Conservation (phyloP, 129 eudicot species). For the Mikania micrantha region DNA sequence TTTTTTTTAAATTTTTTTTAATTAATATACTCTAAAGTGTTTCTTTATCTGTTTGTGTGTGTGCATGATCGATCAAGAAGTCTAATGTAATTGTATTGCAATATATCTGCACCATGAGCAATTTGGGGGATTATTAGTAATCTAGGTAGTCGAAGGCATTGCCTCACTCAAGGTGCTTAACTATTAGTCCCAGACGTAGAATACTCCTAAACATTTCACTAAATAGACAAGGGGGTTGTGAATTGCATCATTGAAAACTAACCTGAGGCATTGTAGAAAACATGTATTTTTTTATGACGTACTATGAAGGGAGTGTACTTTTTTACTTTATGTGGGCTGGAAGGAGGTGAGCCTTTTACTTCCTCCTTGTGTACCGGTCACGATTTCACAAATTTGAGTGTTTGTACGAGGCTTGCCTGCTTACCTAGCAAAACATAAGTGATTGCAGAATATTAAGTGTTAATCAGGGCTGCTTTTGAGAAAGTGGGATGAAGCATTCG, state of each 20-base stretch:
- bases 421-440: neutral
- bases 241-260: neutral
- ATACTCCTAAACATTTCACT: neutral
- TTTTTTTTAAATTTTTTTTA: neutral
- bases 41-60: neutral
- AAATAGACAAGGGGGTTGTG: neutral
- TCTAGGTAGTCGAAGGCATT: neutral
- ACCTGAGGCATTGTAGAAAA: constrained; percentile 5
- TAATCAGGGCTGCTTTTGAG: neutral
- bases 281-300: neutral
- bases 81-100: neutral
- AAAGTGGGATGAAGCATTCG: neutral
- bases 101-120: neutral
- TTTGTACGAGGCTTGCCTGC: constrained; percentile 7
- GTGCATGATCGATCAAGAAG: neutral
- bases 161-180: neutral
- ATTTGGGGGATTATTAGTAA: neutral
- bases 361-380: constrained; percentile 3
- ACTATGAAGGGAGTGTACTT: neutral
- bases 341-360: constrained; percentile 10
- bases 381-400: neutral
- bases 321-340: constrained; percentile 9
- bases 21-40: neutral
- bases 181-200: neutral
- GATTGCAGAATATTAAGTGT: constrained; percentile 3